A percentile compares a stretch with the other conserved stretches of the same genome.
These are phyloP conservation scores for Eleusine indica DNA, from an alignment of 176 grass and related monocot species.

Conservation along the genomic window DNA sequence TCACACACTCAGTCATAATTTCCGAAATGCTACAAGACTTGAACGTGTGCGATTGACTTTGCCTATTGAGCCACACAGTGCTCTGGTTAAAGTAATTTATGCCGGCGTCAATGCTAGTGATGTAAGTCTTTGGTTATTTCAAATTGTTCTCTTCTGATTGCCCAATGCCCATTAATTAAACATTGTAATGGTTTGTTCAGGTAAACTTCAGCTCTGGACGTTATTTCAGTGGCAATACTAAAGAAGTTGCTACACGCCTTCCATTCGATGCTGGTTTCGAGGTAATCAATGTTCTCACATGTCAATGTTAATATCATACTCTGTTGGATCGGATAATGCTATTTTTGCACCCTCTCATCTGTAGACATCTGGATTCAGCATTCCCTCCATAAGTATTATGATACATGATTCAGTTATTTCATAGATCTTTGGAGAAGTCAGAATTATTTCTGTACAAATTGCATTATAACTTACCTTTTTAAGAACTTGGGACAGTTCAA, in stretches of 20 bases:
- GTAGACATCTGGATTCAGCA: too few relatives aligned
- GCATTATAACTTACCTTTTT: not conserved
- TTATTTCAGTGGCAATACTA: slow-evolving; percentile 79
- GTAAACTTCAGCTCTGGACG: slow-evolving; percentile 95
- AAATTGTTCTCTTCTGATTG: slow-evolving; percentile 35
- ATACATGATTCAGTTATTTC: not conserved
- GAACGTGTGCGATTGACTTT: slow-evolving; percentile 64
- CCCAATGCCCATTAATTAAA: slow-evolving; percentile 21
- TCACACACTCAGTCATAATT: slow-evolving; percentile 89
- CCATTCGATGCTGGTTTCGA: slow-evolving; percentile 98
- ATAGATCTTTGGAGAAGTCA: not conserved
- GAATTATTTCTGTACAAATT: slow-evolving; percentile 3
- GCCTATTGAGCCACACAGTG: slow-evolving; percentile 74
- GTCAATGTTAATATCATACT: slow-evolving; percentile 1
- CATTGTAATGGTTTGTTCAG: slow-evolving; percentile 45
- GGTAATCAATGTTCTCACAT: slow-evolving; percentile 43
- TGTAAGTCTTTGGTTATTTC: slow-evolving; percentile 55
- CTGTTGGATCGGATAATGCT: not conserved
- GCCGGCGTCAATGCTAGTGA: slow-evolving; percentile 99
- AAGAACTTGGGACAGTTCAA: not conserved
- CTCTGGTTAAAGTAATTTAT: slow-evolving; percentile 91
- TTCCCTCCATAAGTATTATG: not conserved
- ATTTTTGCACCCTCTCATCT: not conserved
- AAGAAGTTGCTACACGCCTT: slow-evolving; percentile 74
- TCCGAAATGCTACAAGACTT: slow-evolving; percentile 83